phyloP scores from a whole-genome alignment of 1,139 yeast species.

The Insectozyma bohioensis region DNA sequence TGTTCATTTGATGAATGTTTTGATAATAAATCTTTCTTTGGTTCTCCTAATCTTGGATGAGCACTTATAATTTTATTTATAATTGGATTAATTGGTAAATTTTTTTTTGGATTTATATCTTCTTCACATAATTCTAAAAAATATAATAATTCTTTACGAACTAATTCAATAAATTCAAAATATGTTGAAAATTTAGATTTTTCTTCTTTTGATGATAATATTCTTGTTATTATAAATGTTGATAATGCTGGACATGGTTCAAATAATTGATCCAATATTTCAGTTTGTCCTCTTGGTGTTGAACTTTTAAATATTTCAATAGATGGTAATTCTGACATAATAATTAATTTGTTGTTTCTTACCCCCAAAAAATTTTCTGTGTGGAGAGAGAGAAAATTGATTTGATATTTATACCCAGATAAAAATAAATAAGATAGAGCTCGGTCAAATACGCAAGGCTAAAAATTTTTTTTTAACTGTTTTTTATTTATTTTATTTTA shows the following conservation, averaged over 20 bases:
- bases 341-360: too few species aligned
- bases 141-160: slow-evolving; percentile 37
- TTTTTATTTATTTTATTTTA: too few species aligned
- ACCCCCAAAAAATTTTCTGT: too few species aligned
- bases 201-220: slow-evolving; percentile 21
- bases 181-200: slow-evolving; percentile 28
- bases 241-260: slow-evolving; percentile 66
- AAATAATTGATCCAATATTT: slow-evolving; percentile 55
- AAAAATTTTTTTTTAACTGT: too few species aligned
- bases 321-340: slow-evolving; percentile 20
- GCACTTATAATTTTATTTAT: slow-evolving; percentile 66
- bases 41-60: slow-evolving; percentile 86
- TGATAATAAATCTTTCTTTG: slow-evolving; percentile 49
- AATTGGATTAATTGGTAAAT: slow-evolving; percentile 7
- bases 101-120: too few species aligned
- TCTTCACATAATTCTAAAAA: too few species aligned
- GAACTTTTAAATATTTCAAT: slow-evolving; percentile 19
- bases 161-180: slow-evolving; percentile 49
- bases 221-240: slow-evolving; percentile 33
- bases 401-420: too few species aligned
- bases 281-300: slow-evolving; percentile 20
- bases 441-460: too few species aligned
- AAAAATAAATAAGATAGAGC: too few species aligned
- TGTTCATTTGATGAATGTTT: slow-evolving; percentile 73
- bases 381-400: neutral